phyloP scores from a whole-genome alignment of 2,329 filamentous ascomycete genomes.

The Zarea fungicola region DNA sequence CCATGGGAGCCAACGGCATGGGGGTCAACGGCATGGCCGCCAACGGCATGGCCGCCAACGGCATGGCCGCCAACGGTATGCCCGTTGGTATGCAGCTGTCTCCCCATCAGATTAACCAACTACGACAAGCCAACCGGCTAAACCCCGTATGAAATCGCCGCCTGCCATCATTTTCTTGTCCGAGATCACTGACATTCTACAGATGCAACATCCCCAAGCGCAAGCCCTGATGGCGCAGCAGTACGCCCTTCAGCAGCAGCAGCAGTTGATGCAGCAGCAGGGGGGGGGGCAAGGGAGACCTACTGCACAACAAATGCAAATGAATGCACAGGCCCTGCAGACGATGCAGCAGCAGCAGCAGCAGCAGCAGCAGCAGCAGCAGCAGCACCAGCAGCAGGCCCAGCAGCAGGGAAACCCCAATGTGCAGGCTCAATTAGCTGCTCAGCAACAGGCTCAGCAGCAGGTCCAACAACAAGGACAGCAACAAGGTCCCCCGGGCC shows the following conservation, averaged over 20 bases:
- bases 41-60: slow-evolving; percentile 35
- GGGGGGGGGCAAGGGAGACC: no score
- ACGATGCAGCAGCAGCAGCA: slow-evolving; percentile 34
- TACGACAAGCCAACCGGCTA: slow-evolving; percentile 37
- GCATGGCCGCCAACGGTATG: slow-evolving; percentile 38
- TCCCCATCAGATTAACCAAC: slow-evolving; percentile 46
- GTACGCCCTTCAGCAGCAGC: slow-evolving; percentile 39
- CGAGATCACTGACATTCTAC: not conserved
- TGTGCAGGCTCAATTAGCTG: slow-evolving; percentile 16
- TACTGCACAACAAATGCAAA: slow-evolving; percentile 43
- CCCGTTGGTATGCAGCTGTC: slow-evolving; percentile 48
- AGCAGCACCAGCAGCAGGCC: slow-evolving; percentile 15
- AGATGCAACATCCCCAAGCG: slow-evolving; percentile 20
- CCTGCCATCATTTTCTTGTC: not conserved
- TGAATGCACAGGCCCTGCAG: slow-evolving; percentile 43
- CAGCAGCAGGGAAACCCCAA: slow-evolving; percentile 22
- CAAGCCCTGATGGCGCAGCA: slow-evolving; percentile 38
- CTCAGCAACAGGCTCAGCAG: no score
- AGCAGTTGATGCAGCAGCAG: slow-evolving; percentile 30
- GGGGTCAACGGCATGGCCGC: slow-evolving; percentile 28
- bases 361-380: slow-evolving; percentile 34
- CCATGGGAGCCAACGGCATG: slow-evolving; percentile 42
- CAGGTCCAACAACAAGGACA: slow-evolving; percentile 16
- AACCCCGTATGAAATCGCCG: slow-evolving; percentile 33
- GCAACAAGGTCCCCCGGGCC: slow-evolving; percentile 26